Base-by-base conservation (phyloP, 2,329 filamentous ascomycete genomes). In the Phaeophleospora eucalypticola region DNA sequence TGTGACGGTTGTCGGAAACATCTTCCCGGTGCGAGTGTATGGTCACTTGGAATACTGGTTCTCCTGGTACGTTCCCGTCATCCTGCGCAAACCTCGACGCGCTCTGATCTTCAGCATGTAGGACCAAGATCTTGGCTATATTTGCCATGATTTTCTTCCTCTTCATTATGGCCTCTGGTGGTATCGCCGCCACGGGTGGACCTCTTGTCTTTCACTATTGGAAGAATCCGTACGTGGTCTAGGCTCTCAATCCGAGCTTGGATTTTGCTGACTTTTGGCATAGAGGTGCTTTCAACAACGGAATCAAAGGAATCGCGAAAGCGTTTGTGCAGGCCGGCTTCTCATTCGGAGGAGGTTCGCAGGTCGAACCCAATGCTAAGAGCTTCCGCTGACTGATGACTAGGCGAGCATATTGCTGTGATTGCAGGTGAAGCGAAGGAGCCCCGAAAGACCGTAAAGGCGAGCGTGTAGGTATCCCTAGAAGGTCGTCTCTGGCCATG, bases 131-230 rank as follows among this genome's bases (percentile, higher is more conserved):
- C 17, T 17, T 60, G 12, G 63, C 63, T 3, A 55, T 67, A 9
- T 37, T 66, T 12, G 52, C 60, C 20, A 63, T 65, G 58, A 66
- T 66, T 9, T 63, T 58, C 38, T 65, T 65, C 48, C 57, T 65
- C 53, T 63, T 66, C 40, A 65, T 66, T 48, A 66, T 66, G 63
- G 64, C 64, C 4, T 64, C 59, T 2, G 64, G 64, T 6, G 64
- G 64, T 1, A 60, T 66, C 34, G 21, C 59, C 10, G 63, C 60
- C 8, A 66, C 65, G 0, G 45, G 60, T 24, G 65, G 65, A 0
- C 59, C 65, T 2, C 58, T 67, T n/a, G 61, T 62, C 7, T 68
- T 66, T 45, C 39, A 34, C 17, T 53, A 53, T 36, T 49, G 51
- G 51, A 53, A 51, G 19, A 44, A 40, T 32, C 51, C 51, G 21